Percentiles rank a stretch among this genome's conserved stretches.
Conservation (phyloP, 2,329 filamentous ascomycete genomes). For the Paraphaeosphaeria sporulosa region DNA sequence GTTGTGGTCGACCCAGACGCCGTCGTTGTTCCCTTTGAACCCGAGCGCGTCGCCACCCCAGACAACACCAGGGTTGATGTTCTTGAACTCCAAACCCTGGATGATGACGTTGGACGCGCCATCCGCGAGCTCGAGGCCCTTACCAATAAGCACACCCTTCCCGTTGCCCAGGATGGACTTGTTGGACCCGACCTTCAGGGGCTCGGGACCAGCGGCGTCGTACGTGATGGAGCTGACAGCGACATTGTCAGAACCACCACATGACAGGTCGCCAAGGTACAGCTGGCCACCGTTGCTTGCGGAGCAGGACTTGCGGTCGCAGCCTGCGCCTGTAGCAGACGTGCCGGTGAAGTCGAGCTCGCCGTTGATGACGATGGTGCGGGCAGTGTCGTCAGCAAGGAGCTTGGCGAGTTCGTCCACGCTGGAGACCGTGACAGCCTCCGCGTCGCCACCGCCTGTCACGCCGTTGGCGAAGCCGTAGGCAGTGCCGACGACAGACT, state of each 20-base stretch:
- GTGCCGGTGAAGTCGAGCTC: slow-evolving; percentile 37
- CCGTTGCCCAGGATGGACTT: slow-evolving; percentile 54
- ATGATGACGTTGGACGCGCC: slow-evolving; percentile 49
- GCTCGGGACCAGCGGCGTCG: slow-evolving; percentile 39
- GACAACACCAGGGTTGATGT: slow-evolving; percentile 49
- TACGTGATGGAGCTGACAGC: slow-evolving; percentile 41
- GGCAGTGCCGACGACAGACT: slow-evolving; percentile 33
- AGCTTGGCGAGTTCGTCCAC: slow-evolving; percentile 31
- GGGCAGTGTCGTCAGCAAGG: slow-evolving; percentile 29
- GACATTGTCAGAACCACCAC: slow-evolving; percentile 24
- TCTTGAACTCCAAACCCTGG: slow-evolving; percentile 51
- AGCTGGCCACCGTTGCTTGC: slow-evolving; percentile 26
- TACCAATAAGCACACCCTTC: slow-evolving; percentile 52
- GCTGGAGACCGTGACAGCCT: slow-evolving; percentile 31
- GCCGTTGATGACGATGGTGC: slow-evolving; percentile 32
- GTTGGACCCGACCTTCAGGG: slow-evolving; percentile 49
- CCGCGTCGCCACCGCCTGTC: slow-evolving; percentile 33
- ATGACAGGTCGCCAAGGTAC: slow-evolving; percentile 33
- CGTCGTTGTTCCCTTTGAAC: slow-evolving; percentile 42
- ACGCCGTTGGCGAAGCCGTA: slow-evolving; percentile 34
- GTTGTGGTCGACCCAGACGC: slow-evolving; percentile 49
- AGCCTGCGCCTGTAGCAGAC: slow-evolving; percentile 28
- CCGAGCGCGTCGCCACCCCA: slow-evolving; percentile 52
- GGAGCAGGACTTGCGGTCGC: slow-evolving; percentile 29
- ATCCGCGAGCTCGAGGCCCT: slow-evolving; percentile 48